Base-by-base conservation (phyloP, 116 monocot genomes). In the Papilionanthe hybrid region DNA sequence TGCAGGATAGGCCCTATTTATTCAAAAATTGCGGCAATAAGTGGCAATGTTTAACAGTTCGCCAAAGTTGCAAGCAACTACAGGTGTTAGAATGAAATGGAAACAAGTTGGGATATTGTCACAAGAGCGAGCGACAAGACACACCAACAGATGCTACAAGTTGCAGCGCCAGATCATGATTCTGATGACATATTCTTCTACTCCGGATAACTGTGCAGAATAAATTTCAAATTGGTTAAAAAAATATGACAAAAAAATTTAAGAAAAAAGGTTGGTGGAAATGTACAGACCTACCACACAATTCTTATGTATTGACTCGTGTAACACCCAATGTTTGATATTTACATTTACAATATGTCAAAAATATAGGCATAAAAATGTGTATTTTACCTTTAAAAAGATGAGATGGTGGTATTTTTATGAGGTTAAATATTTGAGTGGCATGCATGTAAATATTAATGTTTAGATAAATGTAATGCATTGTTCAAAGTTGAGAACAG, bases 41-140 rank as follows among this genome's bases (percentile, higher is more conserved):
- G 10, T 65, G 65, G 65, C 6, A 65, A 65, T 65, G 65, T 27
- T 25, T 37, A 65, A 65, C 17, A 27, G 57, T 7, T 65, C 9
- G 27, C 23, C 8, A 7, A 37, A 65, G 25, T 25, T 65, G 25
- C 4, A 65, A 65, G 27, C 2, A 65, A 65, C 25, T 65, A 65
- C 65, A 65, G 27, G 65, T 27, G 23, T 65, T 27, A 65, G 65
- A 65, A 65, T 65, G 25, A 65, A 65, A 65, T 65, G 65, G 37
- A 65, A 65, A 27, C 65, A 65, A 65, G 10, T 25, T 10, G 25
- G 65, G 1, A 17, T 65, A 9, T 23, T 65, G 65, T 65, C 22
- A 27, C 65, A 65, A 27, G 25, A 65, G 65, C 22, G 65, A 65
- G 65, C 65, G 65, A 65, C 22, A 27, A 65, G 65, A 12, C 11